Conservation (phyloP, 306 rosid species). For the Senna tora region DNA sequence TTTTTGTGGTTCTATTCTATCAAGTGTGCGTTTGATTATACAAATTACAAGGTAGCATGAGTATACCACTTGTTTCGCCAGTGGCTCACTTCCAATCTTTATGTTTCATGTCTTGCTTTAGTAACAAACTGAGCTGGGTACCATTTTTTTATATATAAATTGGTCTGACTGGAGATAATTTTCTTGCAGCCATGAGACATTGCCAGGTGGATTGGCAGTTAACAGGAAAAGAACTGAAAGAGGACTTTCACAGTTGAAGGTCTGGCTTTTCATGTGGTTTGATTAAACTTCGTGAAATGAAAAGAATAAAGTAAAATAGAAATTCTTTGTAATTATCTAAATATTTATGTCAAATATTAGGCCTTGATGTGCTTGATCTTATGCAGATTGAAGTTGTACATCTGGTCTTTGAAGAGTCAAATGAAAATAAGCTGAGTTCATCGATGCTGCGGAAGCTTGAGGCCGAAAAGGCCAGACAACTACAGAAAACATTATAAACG, state of each 20-base stretch:
- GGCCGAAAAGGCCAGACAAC: slow-evolving; percentile 58
- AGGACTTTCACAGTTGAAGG: slow-evolving; percentile 83
- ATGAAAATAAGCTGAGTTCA: slow-evolving; percentile 80
- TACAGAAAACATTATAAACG: slow-evolving; percentile 20
- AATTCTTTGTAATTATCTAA: not conserved
- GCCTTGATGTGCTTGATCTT: slow-evolving; percentile 27
- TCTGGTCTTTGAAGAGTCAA: slow-evolving; percentile 60
- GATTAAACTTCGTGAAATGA: slow-evolving; percentile 10
- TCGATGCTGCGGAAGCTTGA: slow-evolving; percentile 71
- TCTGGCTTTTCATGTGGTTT: slow-evolving; percentile 37
- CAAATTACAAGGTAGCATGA: too few relatives aligned
- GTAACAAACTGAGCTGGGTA: slow-evolving; percentile 20
- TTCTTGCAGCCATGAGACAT: slow-evolving; percentile 79
- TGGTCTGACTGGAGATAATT: slow-evolving; percentile 32
- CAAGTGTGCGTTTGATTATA: too few relatives aligned
- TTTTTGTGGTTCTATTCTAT: too few relatives aligned
- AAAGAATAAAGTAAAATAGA: not conserved
- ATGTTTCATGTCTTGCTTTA: slow-evolving; percentile 31
- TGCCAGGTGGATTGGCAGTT: slow-evolving; percentile 84
- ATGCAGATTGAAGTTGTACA: slow-evolving; percentile 94
- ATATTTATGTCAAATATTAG: not conserved
- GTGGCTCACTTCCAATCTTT: too few relatives aligned
- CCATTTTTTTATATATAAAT: not conserved
- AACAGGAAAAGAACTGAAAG: slow-evolving; percentile 79
- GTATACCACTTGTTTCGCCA: too few relatives aligned